Base-by-base conservation (phyloP, 164 flowering plant species). In the Santalum album region DNA sequence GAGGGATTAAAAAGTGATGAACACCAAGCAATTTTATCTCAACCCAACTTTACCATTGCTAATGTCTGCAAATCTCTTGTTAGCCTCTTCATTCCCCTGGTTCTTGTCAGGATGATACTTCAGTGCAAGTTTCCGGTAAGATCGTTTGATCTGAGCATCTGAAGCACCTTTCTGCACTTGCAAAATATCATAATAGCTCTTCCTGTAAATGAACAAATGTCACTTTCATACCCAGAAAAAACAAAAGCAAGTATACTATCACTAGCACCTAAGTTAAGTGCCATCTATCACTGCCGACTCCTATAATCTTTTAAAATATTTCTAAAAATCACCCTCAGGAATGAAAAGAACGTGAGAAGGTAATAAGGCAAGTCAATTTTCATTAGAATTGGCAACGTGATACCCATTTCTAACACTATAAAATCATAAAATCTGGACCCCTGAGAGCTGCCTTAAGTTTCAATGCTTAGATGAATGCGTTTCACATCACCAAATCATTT, bases 71-170 rank as follows among this genome's bases (percentile, higher is more conserved):
- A 94, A 94, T 75, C 52, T 73, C 78, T 81, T 87, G 59, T 77
- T 87, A 2, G 99, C 97, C 68, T 94, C 99, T 59, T 90, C 99
- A 57, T 90, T 94, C n/a, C 96, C 99, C 43, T 64, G 91, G 58
- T 94, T 94, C 75, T 94, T 94, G 66, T 94, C 99, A 2, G 99
- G 99, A 71, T 94, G 99, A 51, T 81, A 94, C 75, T 94, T 94
- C 80, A 94, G 69, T 0, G 97, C 99, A 0, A 94, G 79, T 68
- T 94, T 94, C 57, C 99, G 59, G 48, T 94, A 94, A 11, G 97
- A 92, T 64, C 97, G 72, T 61, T 94, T 94, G 65, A 94, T 94
- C 82, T 94, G 99, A 3, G 87, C 97, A 11, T 94, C 99, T 9
- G 96, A 68, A 7, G 99, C 94, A 36, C 97, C 83, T 62, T 70